Conservation (phyloP, 225 moss, liverwort and hornwort species). For the Physcomitrellopsis africana region DNA sequence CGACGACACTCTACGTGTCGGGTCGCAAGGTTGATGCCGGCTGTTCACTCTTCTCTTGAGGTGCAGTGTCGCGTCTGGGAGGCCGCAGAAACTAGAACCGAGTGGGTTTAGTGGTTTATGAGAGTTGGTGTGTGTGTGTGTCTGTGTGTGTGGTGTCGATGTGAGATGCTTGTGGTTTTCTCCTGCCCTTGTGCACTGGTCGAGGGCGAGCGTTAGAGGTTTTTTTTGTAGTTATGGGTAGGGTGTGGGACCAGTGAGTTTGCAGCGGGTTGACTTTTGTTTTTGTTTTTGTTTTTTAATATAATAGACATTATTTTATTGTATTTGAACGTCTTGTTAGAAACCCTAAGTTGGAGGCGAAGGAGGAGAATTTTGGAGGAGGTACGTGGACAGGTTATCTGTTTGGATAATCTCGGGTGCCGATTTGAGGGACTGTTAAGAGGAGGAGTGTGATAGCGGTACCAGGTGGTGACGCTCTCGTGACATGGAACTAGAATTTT, state of each 20-base stretch:
- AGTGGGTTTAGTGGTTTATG: slow-evolving; percentile 13
- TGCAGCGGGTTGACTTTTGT: slow-evolving; percentile 15
- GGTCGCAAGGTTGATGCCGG: slow-evolving; percentile 8
- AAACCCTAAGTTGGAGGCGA: slow-evolving; percentile 51
- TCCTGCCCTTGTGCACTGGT: background rate
- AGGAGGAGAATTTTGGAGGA: background rate
- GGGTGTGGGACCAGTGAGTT: slow-evolving; percentile 18
- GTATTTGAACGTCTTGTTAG: slow-evolving; percentile 35
- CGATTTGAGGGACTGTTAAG: slow-evolving; percentile 14
- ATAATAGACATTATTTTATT: background rate
- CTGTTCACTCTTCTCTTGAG: slow-evolving; percentile 16
- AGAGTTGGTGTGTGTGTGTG: background rate
- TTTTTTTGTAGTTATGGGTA: slow-evolving; percentile 21
- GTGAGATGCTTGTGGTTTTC: background rate
- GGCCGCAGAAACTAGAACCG: background rate
- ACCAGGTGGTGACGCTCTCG: background rate
- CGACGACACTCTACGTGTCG: slow-evolving; percentile 7
- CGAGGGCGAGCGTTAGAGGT: background rate
- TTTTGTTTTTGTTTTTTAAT: no score
- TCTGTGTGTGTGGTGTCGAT: background rate
- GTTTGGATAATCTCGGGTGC: slow-evolving; percentile 16
- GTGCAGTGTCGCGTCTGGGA: background rate
- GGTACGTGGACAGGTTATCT: background rate
- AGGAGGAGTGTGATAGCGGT: slow-evolving; percentile 6
- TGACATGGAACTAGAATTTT: slow-evolving; percentile 44